Percentiles rank a stretch among this genome's conserved stretches.
These are phyloP conservation scores for Syzygium syzygioides DNA, from an alignment of 441 rosid genomes.

Conservation along the genomic window DNA sequence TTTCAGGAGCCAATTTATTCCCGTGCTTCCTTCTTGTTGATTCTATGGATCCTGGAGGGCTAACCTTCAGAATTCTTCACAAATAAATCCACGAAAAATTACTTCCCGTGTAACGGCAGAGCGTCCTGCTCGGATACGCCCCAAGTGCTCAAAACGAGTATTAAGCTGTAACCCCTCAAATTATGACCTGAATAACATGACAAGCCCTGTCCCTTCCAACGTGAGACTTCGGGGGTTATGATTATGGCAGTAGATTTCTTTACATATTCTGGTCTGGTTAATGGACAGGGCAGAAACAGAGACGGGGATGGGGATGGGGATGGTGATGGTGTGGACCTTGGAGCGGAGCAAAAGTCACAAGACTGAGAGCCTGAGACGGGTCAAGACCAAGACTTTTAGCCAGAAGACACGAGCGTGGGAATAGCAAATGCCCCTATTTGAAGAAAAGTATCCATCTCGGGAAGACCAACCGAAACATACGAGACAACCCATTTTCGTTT, in stretches of 20 bases:
- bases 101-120: rapidly evolving
- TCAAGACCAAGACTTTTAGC: neutral
- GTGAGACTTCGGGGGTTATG: neutral
- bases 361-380: neutral
- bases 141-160: neutral
- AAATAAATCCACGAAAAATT: neutral
- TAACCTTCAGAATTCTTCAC: neutral
- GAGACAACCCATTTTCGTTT: neutral
- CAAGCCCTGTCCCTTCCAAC: neutral
- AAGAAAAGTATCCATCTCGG: neutral
- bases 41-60: neutral
- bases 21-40: neutral
- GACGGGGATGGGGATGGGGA: neutral
- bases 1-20: neutral
- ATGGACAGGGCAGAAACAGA: neutral
- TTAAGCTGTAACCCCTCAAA: neutral
- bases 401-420: neutral
- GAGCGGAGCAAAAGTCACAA: neutral
- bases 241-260: neutral
- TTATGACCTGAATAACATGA: neutral
- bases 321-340: neutral
- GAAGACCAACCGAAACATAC: neutral
- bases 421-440: neutral
- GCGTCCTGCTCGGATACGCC: neutral
- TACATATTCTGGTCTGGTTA: neutral